These are phyloP conservation scores for Psilocybe cubensis DNA, from an alignment of 768 basidiomycete genomes.

Conservation along the genomic window DNA sequence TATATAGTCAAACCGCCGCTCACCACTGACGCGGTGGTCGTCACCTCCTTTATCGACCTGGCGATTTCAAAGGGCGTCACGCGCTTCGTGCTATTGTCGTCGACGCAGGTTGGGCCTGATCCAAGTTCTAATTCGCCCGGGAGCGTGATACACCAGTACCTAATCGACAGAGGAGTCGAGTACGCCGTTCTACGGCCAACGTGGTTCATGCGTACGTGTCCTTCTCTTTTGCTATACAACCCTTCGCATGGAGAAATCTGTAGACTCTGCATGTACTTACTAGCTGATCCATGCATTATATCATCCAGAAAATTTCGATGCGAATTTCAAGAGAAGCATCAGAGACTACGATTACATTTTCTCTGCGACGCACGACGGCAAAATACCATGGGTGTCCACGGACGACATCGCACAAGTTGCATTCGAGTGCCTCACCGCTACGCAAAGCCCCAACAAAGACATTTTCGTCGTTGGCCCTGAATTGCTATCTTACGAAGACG, in stretches of 20 bases:
- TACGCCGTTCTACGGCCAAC: not conserved
- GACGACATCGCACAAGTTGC: conserved; percentile 2
- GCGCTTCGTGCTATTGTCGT: not conserved
- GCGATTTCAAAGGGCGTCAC: not conserved
- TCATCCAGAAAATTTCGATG: not conserved
- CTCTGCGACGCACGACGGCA: not conserved
- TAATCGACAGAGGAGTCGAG: not conserved
- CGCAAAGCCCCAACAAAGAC: not conserved
- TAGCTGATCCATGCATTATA: not conserved
- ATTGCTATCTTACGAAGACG: not conserved
- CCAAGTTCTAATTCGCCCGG: too few species aligned
- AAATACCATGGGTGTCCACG: not conserved
- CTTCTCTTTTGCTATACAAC: not conserved
- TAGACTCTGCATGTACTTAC: too few species aligned
- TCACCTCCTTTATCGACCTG: not conserved
- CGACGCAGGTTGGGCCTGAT: not conserved
- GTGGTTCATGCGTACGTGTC: not conserved
- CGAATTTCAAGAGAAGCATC: not conserved
- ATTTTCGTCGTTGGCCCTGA: conserved; percentile 1
- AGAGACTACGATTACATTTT: not conserved
- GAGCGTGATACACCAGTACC: not conserved
- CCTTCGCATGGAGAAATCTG: too few species aligned
- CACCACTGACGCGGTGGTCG: not conserved
- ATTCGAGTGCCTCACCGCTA: not conserved
- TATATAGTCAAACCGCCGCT: not conserved